Conservation (phyloP, 148 eudicot species). For the Suaeda aralocaspica region DNA sequence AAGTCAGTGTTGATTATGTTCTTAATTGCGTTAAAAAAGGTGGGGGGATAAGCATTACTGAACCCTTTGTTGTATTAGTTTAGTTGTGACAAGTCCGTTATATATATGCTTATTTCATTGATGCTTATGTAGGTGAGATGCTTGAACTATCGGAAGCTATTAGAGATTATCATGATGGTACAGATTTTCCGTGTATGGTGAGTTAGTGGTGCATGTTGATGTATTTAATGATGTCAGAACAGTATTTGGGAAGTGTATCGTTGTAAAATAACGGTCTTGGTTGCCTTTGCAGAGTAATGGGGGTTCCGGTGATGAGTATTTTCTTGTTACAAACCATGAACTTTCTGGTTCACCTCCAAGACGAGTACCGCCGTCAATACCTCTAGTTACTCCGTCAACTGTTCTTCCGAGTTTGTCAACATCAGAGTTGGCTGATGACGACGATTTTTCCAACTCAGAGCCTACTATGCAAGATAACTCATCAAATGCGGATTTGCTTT, state of each 20-base stretch:
- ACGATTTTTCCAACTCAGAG: constrained; percentile 38
- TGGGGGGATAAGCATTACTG: constrained; percentile 11
- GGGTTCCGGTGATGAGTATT: constrained; percentile 72
- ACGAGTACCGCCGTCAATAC: constrained; percentile 69
- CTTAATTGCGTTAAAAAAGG: constrained; percentile 86
- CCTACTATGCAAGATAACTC: constrained; percentile 25
- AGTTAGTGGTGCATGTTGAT: constrained; percentile 11
- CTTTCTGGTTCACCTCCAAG: constrained; percentile 93
- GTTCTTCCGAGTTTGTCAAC: constrained; percentile 54
- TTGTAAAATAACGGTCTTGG: not conserved
- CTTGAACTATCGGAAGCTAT: constrained; percentile 98
- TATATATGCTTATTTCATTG: constrained; percentile 7
- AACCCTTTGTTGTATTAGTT: not conserved
- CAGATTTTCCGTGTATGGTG: constrained; percentile 81
- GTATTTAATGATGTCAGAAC: not conserved
- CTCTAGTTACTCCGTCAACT: constrained; percentile 45
- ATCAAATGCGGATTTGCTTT: constrained; percentile 35
- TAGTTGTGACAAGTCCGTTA: not conserved
- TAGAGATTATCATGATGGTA: constrained; percentile 85
- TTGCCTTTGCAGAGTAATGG: constrained; percentile 55
- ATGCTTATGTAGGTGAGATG: constrained; percentile 59
- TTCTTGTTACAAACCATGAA: constrained; percentile 74
- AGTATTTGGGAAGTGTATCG: not conserved
- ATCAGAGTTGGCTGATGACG: constrained; percentile 47
- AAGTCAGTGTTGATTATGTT: constrained; percentile 94